Base-by-base conservation (phyloP, 805 yeast species). In the Wickerhamiella allomyrinae region DNA sequence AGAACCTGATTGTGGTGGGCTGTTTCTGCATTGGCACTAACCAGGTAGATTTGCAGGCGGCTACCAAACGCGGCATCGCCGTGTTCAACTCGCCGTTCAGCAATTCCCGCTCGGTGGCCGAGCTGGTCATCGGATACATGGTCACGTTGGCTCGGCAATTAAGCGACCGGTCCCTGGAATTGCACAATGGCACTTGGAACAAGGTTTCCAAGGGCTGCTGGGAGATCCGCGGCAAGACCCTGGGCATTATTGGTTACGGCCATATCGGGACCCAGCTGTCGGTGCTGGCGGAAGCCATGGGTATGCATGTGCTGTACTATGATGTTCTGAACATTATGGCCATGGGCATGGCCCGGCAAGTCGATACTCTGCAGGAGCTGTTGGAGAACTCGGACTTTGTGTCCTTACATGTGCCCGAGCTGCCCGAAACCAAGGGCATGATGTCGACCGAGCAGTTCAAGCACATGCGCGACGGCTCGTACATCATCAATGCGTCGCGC, bases 1-100 rank as follows among this genome's bases (percentile, higher is more conserved):
- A 78, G 61, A 84, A 89, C 68, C 71, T 91, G 63, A 82, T 82
- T 21, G 87, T 76, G 24, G 70, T 91, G 63, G 98, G 98, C 44
- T 91, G 98, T 69, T 91, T 91, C 81, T 91, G 98, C 73, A 91
- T 91, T 54, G 98, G 98, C 57, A 91, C 97, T 47, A 91, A 91
- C 69, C 98, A 91, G 68, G 98, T 91, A 43, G 93, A 91, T 62
- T 71, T 87, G 49, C 83, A 82, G 53, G 82, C 60, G 55, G 98
- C 98, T 44, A 95, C 97, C 49, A 74, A 79, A 57, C 73, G 74
- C 39, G 98, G 98, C 67, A 74, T 89, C 61, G 87, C 96, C 37
- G 98, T 91, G 20, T 91, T 91, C 79, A 85, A 86, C 73, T 87
- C 98, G 25, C 98, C 98, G 40, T 91, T 91, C 69, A 86, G 96